A percentile compares a stretch with the other conserved stretches of the same genome.
Evolutionary conservation across 1,284 basidiomycete species (phyloP).

Genomic region (Kwoniella shivajii): DNA sequence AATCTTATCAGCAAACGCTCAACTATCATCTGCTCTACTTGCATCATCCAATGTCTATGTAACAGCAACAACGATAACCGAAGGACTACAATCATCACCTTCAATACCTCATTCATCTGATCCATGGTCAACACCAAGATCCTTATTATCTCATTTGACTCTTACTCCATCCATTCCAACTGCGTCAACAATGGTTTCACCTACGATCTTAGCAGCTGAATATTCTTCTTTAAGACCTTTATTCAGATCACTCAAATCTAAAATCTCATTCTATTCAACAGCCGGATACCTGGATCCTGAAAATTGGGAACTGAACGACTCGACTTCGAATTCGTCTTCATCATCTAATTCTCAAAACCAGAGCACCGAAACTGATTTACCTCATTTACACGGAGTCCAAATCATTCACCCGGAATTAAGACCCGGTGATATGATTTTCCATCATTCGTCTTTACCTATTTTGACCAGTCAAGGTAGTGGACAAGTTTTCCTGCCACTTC

Average conservation of each 20-base stretch:
- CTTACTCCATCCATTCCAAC: constrained; percentile 33
- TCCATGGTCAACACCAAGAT: constrained; percentile 9
- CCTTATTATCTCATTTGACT: constrained; percentile 41
- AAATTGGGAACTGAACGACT: constrained; percentile 39
- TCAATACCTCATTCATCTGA: constrained; percentile 10
- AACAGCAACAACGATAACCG: constrained; percentile 30
- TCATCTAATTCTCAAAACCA: not conserved
- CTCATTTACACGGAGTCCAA: constrained; percentile 30
- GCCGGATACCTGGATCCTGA: constrained; percentile 35
- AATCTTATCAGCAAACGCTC: constrained; percentile 36
- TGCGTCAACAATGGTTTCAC: constrained; percentile 6
- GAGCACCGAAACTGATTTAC: constrained; percentile 15
- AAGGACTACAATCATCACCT: constrained; percentile 9
- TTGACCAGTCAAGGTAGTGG: constrained; percentile 11
- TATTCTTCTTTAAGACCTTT: constrained; percentile 47
- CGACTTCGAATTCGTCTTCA: not conserved
- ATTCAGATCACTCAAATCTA: constrained; percentile 34
- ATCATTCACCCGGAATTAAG: constrained; percentile 27
- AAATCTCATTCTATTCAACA: constrained; percentile 43
- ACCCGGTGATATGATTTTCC: constrained; percentile 46
- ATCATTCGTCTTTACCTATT: constrained; percentile 35
- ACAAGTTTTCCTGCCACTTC: constrained; percentile 41
- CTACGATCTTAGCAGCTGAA: constrained; percentile 36
- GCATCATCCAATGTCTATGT: constrained; percentile 20
- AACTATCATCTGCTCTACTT: constrained; percentile 28